Evolutionary conservation across 768 basidiomycete genomes (phyloP).

Genomic region (Cubamyces sp.): DNA sequence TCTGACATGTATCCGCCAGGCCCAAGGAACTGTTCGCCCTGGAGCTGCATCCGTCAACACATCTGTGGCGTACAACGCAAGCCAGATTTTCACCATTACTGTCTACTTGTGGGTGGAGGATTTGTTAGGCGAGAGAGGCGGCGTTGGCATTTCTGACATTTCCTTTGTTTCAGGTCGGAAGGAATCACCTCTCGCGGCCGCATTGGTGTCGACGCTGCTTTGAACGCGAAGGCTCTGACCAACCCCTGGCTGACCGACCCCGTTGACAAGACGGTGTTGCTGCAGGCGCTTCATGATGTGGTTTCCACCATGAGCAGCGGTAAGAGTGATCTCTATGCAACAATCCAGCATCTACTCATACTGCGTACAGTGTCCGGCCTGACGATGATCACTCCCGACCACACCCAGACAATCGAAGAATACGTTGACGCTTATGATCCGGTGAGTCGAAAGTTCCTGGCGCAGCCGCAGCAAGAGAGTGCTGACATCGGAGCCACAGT

Average conservation of each 20-base stretch:
- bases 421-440: constrained; percentile 49
- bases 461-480: not conserved
- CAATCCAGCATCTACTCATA: constrained; percentile 5
- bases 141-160: constrained; percentile 3
- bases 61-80: constrained; percentile 51
- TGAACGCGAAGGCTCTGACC: constrained; percentile 51
- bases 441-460: constrained; percentile 38
- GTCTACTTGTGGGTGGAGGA: constrained; percentile 50
- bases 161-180: constrained; percentile 47
- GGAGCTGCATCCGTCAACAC: constrained; percentile 58
- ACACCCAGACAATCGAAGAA: constrained; percentile 54
- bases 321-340: constrained; percentile 29
- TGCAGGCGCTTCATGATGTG: constrained; percentile 55
- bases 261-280: constrained; percentile 54
- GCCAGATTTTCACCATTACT: constrained; percentile 65
- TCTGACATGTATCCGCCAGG: constrained; percentile 33
- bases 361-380: constrained; percentile 47
- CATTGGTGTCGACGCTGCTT: constrained; percentile 57
- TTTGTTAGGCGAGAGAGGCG: not conserved
- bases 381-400: constrained; percentile 63
- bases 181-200: constrained; percentile 66
- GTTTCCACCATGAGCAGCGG: constrained; percentile 46
- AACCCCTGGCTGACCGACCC: constrained; percentile 65
- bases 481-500: constrained; percentile 19
- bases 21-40: constrained; percentile 67